phyloP scores from a whole-genome alignment of 371 early-diverging fungal species.

The Mortierella sp. region DNA sequence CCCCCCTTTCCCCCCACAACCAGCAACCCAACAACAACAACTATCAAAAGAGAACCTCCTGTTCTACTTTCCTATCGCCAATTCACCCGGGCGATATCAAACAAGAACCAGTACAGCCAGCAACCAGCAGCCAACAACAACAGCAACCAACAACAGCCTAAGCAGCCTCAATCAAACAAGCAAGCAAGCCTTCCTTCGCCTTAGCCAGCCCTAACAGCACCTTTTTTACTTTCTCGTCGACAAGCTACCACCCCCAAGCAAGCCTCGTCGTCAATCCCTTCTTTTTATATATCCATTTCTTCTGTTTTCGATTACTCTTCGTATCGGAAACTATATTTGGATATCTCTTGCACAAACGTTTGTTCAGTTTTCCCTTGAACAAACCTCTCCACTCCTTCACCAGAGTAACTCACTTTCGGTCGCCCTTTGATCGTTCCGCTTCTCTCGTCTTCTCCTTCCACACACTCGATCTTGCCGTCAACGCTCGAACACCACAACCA shows the following conservation, averaged over 20 bases:
- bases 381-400: slow-evolving; percentile 6
- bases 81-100: slow-evolving; percentile 7
- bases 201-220: neutral
- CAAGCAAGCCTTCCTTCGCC: no score
- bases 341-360: slow-evolving; percentile 16
- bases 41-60: neutral
- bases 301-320: slow-evolving; percentile 15
- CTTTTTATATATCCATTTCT: slow-evolving; percentile 6
- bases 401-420: slow-evolving; percentile 17
- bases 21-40: slow-evolving; percentile 6
- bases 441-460: neutral
- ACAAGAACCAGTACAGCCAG: neutral
- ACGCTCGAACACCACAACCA: slow-evolving; percentile 32
- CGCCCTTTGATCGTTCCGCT: slow-evolving; percentile 28
- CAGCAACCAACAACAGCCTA: neutral
- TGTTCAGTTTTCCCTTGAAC: slow-evolving; percentile 29
- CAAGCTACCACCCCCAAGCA: slow-evolving; percentile 5
- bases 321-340: neutral
- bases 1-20: slow-evolving; percentile 15
- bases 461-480: slow-evolving; percentile 20
- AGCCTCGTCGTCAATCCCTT: neutral
- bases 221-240: neutral
- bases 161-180: neutral
- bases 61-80: slow-evolving; percentile 3
- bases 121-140: neutral